Base-by-base conservation (phyloP, 495 filamentous ascomycete species). In the Cudoniella acicularis region DNA sequence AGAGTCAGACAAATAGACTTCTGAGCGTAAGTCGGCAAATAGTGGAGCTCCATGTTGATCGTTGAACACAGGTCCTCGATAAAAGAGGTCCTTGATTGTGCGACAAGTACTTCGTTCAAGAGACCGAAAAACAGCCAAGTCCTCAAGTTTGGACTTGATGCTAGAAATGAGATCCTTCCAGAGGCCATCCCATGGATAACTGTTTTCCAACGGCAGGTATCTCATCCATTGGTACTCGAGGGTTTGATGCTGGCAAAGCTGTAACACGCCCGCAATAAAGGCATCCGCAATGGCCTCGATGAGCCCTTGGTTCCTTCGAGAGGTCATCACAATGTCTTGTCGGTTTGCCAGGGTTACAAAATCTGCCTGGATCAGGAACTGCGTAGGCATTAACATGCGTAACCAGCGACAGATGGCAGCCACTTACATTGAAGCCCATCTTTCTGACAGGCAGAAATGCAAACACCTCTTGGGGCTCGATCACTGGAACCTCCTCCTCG, bases 211-310 rank as follows among this genome's bases (percentile, higher is more conserved):
- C 6, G 66, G 66, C 17, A 70, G 58, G 50, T 67, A 70, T 51
- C 54, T 11, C 62, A 65, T 65, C 68, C 68, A 70, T 25, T 61
- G 56, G 51, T 61, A 67, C 40, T 58, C 47, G 10, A 70, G 57
- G 3, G 57, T 52, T 23, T 49, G 54, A 54, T 69, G 56, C 1
- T 60, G 16, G 56, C 64, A 68, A 43, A 70, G 67, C 24, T 67
- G 48, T 23, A 50, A 54, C 3, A 69, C 66, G 9, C 66, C 68
- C 8, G 62, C 46, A 4, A 56, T 26, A 49, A 72, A 72, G 2
- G 57, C 60, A n/a, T 27, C 11, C 11, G 68, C 66, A 42, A 69
- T 61, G 23, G 49, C 57, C 17, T 21, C 23, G 40, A 62, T 54
- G 20, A 70, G 41, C 1, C 36, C 30, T 47, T 51, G 11, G 56